Base-by-base conservation (phyloP, 2,329 filamentous ascomycete species). In the Ophiostoma ulmi region DNA sequence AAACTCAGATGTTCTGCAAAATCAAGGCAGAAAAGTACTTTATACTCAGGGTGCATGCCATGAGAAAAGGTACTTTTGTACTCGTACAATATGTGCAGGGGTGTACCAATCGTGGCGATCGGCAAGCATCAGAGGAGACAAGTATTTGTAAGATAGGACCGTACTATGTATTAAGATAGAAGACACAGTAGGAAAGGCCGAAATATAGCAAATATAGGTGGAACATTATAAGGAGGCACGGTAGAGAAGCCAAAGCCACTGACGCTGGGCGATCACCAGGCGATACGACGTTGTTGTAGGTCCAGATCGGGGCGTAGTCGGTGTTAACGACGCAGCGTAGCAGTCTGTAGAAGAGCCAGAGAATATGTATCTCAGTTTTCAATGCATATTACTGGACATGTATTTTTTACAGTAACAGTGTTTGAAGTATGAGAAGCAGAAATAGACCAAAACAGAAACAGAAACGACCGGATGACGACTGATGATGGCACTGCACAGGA, bases 251-350 rank as follows among this genome's bases (percentile, higher is more conserved):
- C 13, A 35, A 63, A 63, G 58, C 26, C 58, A 35, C 52, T 58
- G 52, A 26, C 58, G 58, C 58, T 14, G 35, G 58, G 58, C 58
- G 58, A 63, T 63, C 58, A 63, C 14, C 58, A 63, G 26, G 58
- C 58, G 26, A 63, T 63, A 31, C 58, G 26, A 63, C 58, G 58
- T 17, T 63, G 58, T 63, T 63, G 58, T 35, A 31, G 58, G 58
- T 4, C 58, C 58, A 63, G 26, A 63, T 63, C 58, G 58, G 58
- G 22, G 52, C 52, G 26, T 58, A 58, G 52, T 58, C 52, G 52
- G 52, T 58, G 52, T 58, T 58, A 58, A 58, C n/a, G 52, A 58
- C 52, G 44, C 68, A 41, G 31, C 55, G 26, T 36, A 44, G 17
- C 35, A 48, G 7, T 22, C 26, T 39, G 41, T 41, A 44, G 63